A percentile compares a stretch with the other conserved stretches of the same genome.
phyloP scores from a whole-genome alignment of 805 yeast genomes.

The Candida boleticola region DNA sequence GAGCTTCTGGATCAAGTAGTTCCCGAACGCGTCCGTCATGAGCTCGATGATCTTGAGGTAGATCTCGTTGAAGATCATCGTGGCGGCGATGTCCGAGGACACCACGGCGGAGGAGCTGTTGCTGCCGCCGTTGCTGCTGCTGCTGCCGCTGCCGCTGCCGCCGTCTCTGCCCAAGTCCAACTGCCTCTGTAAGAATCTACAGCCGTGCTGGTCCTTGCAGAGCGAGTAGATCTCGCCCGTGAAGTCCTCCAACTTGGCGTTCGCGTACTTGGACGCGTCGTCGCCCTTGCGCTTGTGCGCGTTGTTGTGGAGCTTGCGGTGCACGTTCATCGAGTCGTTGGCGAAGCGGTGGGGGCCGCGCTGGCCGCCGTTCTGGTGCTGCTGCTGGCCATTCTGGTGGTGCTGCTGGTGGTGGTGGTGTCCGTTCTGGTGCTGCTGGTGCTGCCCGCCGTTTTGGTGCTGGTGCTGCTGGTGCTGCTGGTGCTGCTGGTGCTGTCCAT shows the following conservation, averaged over 20 bases:
- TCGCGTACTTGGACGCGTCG: slow-evolving; percentile 67
- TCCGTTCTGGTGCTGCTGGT: background rate
- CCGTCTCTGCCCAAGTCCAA: slow-evolving; percentile 58
- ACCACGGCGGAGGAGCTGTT: slow-evolving; percentile 9
- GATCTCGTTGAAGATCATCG: slow-evolving; percentile 78
- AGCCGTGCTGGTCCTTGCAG: slow-evolving; percentile 96
- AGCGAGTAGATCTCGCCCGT: slow-evolving; percentile 71
- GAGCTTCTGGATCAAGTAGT: slow-evolving; percentile 87
- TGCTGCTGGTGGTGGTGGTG: background rate
- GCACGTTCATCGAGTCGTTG: slow-evolving; percentile 34
- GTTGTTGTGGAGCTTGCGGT: slow-evolving; percentile 40
- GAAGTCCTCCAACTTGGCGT: slow-evolving; percentile 67
- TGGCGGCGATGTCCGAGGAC: slow-evolving; percentile 51
- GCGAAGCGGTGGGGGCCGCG: slow-evolving; percentile 8
- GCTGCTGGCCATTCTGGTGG: slow-evolving; percentile 7
- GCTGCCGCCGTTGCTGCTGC: slow-evolving; percentile 2
- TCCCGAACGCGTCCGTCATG: slow-evolving; percentile 97
- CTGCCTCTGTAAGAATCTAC: slow-evolving; percentile 87
- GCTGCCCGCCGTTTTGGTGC: background rate
- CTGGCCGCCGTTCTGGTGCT: slow-evolving; percentile 7
- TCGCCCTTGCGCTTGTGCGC: slow-evolving; percentile 46
- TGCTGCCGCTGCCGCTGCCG: background rate
- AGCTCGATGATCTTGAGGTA: slow-evolving; percentile 75
- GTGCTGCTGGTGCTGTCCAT: background rate
- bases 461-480: background rate